These are phyloP conservation scores for Colletotrichum sp. DNA, from an alignment of 2,329 filamentous ascomycete genomes.

Conservation along the genomic window DNA sequence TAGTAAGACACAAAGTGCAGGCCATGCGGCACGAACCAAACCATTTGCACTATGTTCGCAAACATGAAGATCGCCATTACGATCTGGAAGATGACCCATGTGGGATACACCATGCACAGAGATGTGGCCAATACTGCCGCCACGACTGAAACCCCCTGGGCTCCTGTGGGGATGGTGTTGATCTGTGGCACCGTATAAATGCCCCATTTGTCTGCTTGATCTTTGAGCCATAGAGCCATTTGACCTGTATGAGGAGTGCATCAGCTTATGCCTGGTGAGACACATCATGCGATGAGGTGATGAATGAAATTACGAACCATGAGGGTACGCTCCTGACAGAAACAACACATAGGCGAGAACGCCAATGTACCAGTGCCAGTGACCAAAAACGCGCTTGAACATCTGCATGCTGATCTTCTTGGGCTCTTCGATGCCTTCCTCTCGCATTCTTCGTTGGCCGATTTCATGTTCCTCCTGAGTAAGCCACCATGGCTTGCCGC, in stretches of 20 bases:
- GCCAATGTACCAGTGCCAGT: constrained; percentile 30
- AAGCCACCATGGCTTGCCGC: constrained; percentile 38
- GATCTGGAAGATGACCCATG: constrained; percentile 32
- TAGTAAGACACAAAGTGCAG: constrained; percentile 25
- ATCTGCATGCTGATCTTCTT: constrained; percentile 25
- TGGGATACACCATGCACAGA: constrained; percentile 36
- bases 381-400: constrained; percentile 27
- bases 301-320: neutral
- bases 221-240: constrained; percentile 25
- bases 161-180: constrained; percentile 26
- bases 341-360: constrained; percentile 26
- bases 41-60: constrained; percentile 22
- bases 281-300: fast-evolving
- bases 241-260: neutral
- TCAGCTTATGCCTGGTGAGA: neutral
- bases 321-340: constrained; percentile 1
- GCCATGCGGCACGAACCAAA: constrained; percentile 22
- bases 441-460: constrained; percentile 33
- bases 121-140: constrained; percentile 29
- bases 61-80: constrained; percentile 24
- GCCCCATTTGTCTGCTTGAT: constrained; percentile 17
- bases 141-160: constrained; percentile 30
- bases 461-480: constrained; percentile 34
- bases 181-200: constrained; percentile 24
- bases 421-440: constrained; percentile 21